Percentiles rank a stretch among this genome's conserved stretches.
phyloP scores from a whole-genome alignment of 371 early-diverging fungal genomes.

The Batrachochytrium dendrobatidis region DNA sequence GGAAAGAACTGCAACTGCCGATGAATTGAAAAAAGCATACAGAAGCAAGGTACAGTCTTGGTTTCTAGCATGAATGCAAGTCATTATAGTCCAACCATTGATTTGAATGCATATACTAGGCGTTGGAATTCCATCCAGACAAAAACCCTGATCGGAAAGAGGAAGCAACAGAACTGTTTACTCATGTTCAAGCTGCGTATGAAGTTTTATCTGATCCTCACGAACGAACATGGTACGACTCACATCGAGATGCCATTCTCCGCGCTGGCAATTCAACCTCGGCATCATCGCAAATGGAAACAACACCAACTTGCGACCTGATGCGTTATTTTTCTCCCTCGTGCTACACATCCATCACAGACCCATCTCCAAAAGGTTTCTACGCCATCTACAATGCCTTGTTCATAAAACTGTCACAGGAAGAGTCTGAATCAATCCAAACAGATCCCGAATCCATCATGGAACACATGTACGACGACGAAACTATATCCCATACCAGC shows the following conservation, averaged over 20 bases:
- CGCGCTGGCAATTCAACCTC: conserved; percentile 26
- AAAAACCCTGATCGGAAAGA: conserved; percentile 78
- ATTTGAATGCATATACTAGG: conserved; percentile 42
- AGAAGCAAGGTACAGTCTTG: not conserved
- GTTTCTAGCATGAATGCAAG: not conserved
- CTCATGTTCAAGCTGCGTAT: conserved; percentile 83
- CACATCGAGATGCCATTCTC: conserved; percentile 72
- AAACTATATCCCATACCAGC: conserved; percentile 3
- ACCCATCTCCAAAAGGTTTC: conserved; percentile 58
- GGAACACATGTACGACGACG: conserved; percentile 23
- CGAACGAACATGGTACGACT: conserved; percentile 86
- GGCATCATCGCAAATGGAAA: conserved; percentile 23
- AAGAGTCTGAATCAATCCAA: conserved; percentile 63
- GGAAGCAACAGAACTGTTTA: conserved; percentile 80
- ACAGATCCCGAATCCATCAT: conserved; percentile 29
- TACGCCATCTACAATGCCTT: conserved; percentile 70
- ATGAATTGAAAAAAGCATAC: conserved; percentile 65
- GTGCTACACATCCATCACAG: conserved; percentile 58
- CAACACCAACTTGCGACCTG: conserved; percentile 50
- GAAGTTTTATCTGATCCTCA: conserved; percentile 59
- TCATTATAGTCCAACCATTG: not conserved
- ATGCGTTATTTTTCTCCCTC: conserved; percentile 64
- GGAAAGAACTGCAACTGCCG: conserved; percentile 56
- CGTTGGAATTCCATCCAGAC: conserved; percentile 80
- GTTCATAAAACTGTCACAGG: conserved; percentile 67